These are phyloP conservation scores for Aspergillus sojae DNA, from an alignment of 2,329 filamentous ascomycete genomes.

Conservation along the genomic window DNA sequence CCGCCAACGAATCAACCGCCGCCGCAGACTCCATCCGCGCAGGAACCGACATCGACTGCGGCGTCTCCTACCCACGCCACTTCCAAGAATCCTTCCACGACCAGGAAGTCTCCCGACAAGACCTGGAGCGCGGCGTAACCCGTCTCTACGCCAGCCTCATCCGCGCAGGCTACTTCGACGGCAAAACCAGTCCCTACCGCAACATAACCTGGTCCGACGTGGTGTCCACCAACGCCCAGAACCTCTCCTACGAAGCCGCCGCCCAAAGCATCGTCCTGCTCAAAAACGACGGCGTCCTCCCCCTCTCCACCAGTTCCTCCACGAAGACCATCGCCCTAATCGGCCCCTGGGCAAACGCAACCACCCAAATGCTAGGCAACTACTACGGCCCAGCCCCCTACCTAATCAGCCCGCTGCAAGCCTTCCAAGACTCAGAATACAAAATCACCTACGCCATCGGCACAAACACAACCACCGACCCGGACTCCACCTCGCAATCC, in stretches of 20 bases:
- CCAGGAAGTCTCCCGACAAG: slow-evolving; percentile 48
- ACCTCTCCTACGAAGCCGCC: slow-evolving; percentile 59
- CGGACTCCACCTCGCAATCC: slow-evolving; percentile 32
- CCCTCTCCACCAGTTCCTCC: slow-evolving; percentile 34
- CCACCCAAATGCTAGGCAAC: slow-evolving; percentile 60
- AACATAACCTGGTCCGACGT: slow-evolving; percentile 60
- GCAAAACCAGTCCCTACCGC: slow-evolving; percentile 49
- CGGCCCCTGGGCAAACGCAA: slow-evolving; percentile 62
- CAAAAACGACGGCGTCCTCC: slow-evolving; percentile 56
- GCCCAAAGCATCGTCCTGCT: slow-evolving; percentile 52
- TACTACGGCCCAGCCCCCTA: slow-evolving; percentile 62
- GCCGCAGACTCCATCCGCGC: slow-evolving; percentile 53
- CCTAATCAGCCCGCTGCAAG: slow-evolving; percentile 56
- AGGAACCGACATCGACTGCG: slow-evolving; percentile 59
- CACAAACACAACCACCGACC: slow-evolving; percentile 33
- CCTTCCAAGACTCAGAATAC: slow-evolving; percentile 52
- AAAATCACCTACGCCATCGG: slow-evolving; percentile 50
- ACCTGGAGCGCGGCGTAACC: slow-evolving; percentile 51
- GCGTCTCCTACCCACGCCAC: slow-evolving; percentile 51
- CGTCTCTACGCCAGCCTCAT: slow-evolving; percentile 55
- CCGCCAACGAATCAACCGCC: slow-evolving; percentile 47
- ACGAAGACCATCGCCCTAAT: slow-evolving; percentile 55
- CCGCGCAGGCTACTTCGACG: slow-evolving; percentile 57
- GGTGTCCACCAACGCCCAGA: slow-evolving; percentile 55
- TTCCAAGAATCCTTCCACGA: slow-evolving; percentile 48